Conservation (phyloP, 2,329 filamentous ascomycete genomes). For the Shiraia bambusicola region DNA sequence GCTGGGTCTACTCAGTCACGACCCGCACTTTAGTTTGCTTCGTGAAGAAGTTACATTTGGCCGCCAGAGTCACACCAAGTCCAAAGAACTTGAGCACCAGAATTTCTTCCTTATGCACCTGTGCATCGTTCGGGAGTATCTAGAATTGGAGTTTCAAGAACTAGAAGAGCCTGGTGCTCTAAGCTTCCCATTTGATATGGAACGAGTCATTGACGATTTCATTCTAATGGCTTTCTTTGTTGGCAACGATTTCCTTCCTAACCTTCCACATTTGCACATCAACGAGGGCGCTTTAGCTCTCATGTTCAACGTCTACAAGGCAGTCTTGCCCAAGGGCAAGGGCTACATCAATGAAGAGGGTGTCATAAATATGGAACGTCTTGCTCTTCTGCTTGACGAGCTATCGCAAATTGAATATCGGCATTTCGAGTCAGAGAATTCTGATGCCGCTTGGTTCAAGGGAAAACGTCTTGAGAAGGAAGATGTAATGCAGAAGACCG, state of each 20-base stretch:
- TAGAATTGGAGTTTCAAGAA: slow-evolving; percentile 96
- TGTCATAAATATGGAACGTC: slow-evolving; percentile 80
- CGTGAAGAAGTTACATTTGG: slow-evolving; percentile 98
- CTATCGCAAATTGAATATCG: slow-evolving; percentile 84
- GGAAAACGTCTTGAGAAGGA: slow-evolving; percentile 75
- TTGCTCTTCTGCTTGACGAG: slow-evolving; percentile 77
- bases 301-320: slow-evolving; percentile 97
- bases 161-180: slow-evolving; percentile 72
- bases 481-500: slow-evolving; percentile 64
- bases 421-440: slow-evolving; percentile 89
- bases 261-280: slow-evolving; percentile 93
- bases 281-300: slow-evolving; percentile 95
- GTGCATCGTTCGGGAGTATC: slow-evolving; percentile 94
- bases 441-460: slow-evolving; percentile 88
- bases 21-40: slow-evolving; percentile 95
- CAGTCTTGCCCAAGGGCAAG: slow-evolving; percentile 78
- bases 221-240: slow-evolving; percentile 99
- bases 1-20: slow-evolving; percentile 94
- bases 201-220: slow-evolving; percentile 97
- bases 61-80: slow-evolving; percentile 80
- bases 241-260: slow-evolving; percentile 97
- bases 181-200: slow-evolving; percentile 83
- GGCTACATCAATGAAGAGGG: slow-evolving; percentile 97
- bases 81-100: slow-evolving; percentile 95
- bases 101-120: slow-evolving; percentile 98